Evolutionary conservation across 2,329 filamentous ascomycete species (phyloP), one percentile per base, ranked within the genome.

Genomic region (Ceratocystis cubensis): DNA sequence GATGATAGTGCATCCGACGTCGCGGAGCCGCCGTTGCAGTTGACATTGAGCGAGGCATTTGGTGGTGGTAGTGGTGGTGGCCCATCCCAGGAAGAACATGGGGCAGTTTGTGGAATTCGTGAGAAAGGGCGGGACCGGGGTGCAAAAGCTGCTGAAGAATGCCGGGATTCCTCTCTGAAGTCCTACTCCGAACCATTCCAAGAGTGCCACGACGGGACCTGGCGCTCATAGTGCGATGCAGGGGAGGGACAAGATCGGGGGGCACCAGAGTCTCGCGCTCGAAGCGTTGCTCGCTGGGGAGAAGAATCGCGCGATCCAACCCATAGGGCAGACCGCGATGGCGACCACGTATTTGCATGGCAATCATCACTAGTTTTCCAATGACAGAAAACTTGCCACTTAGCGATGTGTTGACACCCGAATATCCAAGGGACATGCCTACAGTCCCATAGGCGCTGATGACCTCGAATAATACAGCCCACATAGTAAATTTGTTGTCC

Each of bases 391-490:
- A 96, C 71, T 96, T 84, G 0, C 83, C 87, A 41, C 85, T 91
- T 70, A 99, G 91, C 0, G 89, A 91, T 0, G 91, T 82, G 75
- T 96, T 88, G 74, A 85, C 80, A 22, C 77, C 79, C 0, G 88
- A 81, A 69, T 93, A 96, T 5, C 94, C 94, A 17, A 99, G 81
- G 63, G 88, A 93, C 67, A 99, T 78, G 0, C 94, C 94, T 30
- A 99, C 94, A 0, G 94, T 99, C 69, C 94, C 95, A 72, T 96
- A 96, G 1, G 91, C 91, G 66, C 88, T 93, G 69, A 96, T 85
- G 61, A 95, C 85, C 74, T 96, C 91, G 72, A 96, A 96, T 2
- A 96, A 80, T 5, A 86, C 79, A 5, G 81, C 77, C 73, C 89
- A 92, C 74, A 89, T 78, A 67, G 84, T 82, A 71, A 91, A 89